Evolutionary conservation across 176 grass and related monocot species (phyloP).

Genomic region (Luzula sylvatica): DNA sequence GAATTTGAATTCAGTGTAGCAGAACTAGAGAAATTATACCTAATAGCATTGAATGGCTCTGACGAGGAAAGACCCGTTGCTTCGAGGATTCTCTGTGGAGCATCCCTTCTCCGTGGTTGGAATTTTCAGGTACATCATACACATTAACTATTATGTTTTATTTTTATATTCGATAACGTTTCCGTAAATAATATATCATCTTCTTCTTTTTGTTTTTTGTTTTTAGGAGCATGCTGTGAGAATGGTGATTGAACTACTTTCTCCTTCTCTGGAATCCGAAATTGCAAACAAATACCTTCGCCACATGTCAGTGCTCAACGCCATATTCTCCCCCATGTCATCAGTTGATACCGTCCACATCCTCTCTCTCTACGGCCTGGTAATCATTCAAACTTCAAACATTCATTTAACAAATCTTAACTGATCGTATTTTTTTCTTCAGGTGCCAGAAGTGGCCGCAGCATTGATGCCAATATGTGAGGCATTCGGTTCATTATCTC

Average conservation of each 20-base stretch:
- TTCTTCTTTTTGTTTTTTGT: constrained; percentile 12
- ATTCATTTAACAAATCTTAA: too few relatives aligned
- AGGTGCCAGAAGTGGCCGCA: constrained; percentile 63
- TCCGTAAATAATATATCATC: not conserved
- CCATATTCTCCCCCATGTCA: constrained; percentile 41
- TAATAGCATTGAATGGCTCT: constrained; percentile 41
- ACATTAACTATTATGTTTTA: not conserved
- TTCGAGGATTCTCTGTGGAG: constrained; percentile 58
- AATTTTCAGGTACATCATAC: constrained; percentile 55
- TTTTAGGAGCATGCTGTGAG: constrained; percentile 51
- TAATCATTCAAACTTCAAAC: too few relatives aligned
- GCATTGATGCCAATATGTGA: constrained; percentile 60
- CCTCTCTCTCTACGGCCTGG: constrained; percentile 59
- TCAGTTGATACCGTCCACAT: constrained; percentile 50
- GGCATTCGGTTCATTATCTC: constrained; percentile 45
- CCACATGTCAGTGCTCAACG: constrained; percentile 41
- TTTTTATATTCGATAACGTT: not conserved
- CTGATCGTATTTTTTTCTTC: constrained; percentile 6
- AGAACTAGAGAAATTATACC: constrained; percentile 51
- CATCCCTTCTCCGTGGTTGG: constrained; percentile 53
- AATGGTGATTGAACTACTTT: constrained; percentile 44
- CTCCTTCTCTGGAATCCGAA: constrained; percentile 26
- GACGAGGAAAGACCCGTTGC: constrained; percentile 47
- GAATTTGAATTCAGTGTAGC: constrained; percentile 43
- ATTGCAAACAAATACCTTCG: constrained; percentile 22